Evolutionary conservation across 164 flowering plant genomes (phyloP), one percentile per base, ranked within the genome.

Genomic region (Buxus sempervirens): DNA sequence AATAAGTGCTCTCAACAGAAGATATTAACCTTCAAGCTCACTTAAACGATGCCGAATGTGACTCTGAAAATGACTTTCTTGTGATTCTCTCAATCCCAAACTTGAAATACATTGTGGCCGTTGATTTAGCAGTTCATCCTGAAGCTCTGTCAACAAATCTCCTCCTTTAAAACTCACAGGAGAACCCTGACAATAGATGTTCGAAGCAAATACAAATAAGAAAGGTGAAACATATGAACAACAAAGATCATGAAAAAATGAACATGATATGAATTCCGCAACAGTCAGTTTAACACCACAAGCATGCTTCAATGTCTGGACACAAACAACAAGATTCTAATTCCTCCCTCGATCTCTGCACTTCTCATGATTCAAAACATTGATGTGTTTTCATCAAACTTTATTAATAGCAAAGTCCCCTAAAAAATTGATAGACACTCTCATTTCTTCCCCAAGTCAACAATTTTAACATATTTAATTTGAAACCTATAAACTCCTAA

Each of bases 1-100:
- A 53, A 59, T 60, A 32, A 32, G 64, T n/a, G 24, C 21, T 28
- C 59, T 22, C 7, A 24, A 71, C 14, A 64, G 54, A 45, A 20
- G 57, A 60, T 48, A 66, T 25, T 45, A 70, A 92, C 97, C 96
- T 86, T 95, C 93, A 79, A 95, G 96, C 74, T 91, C 96, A 53
- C 70, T 76, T 61, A 91, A 62, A 0, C 96, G 93, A 80, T 80
- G 96, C 69, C 85, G 82, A 54, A 88, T 73, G 26, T 75, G 81
- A 81, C 87, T 82, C 63, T 78, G 78, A 32, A 82, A 59, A 61
- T 94, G 91, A 36, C 54, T 75, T 68, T 89, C 87, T 76, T 68
- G 77, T 49, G 75, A 65, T 73, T 83, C 78, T 36, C 62, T 63
- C 80, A 95, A 78, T 64, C 70, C 79, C 69, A 49, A 72, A 65